Conservation (phyloP, 805 yeast species). For the Sugiyamaella qingdaonensis region DNA sequence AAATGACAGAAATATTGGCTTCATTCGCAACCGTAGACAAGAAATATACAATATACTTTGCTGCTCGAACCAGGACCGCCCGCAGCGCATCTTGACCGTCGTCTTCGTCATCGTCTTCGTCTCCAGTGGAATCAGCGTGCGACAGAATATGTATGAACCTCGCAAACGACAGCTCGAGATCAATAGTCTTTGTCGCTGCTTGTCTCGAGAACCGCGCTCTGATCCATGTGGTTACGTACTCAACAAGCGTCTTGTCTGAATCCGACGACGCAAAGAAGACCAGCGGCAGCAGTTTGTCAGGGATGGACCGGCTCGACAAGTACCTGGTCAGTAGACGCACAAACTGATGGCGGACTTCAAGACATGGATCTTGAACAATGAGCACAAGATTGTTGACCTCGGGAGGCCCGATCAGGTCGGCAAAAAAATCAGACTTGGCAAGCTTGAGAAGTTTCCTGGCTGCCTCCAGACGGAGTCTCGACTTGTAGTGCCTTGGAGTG, state of each 20-base stretch:
- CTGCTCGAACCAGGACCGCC: conserved; percentile 38
- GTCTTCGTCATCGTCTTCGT: conserved; percentile 9
- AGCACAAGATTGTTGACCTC: conserved; percentile 52
- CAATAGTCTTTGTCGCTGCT: conserved; percentile 37
- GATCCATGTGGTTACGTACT: conserved; percentile 64
- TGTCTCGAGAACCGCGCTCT: conserved; percentile 45
- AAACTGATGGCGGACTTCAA: conserved; percentile 51
- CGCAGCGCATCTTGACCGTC: conserved; percentile 6
- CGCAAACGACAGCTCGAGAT: conserved; percentile 62
- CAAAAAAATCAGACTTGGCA: conserved; percentile 51
- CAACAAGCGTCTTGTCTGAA: conserved; percentile 50
- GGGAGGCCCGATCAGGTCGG: conserved; percentile 47
- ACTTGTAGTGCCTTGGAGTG: conserved; percentile 61
- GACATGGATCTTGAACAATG: conserved; percentile 63
- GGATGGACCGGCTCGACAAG: conserved; percentile 48
- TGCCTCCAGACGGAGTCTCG: conserved; percentile 61
- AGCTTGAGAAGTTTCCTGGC: conserved; percentile 62
- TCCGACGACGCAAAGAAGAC: conserved; percentile 75
- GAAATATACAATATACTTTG: conserved; percentile 57
- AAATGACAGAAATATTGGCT: conserved; percentile 67
- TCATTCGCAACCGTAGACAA: conserved; percentile 56
- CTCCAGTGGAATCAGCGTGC: conserved; percentile 51
- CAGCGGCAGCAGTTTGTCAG: conserved; percentile 63
- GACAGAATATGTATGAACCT: conserved; percentile 66
- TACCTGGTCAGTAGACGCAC: conserved; percentile 47